Evolutionary conservation across 306 rosid species (phyloP).

Genomic region (Cicer chorassanicum): DNA sequence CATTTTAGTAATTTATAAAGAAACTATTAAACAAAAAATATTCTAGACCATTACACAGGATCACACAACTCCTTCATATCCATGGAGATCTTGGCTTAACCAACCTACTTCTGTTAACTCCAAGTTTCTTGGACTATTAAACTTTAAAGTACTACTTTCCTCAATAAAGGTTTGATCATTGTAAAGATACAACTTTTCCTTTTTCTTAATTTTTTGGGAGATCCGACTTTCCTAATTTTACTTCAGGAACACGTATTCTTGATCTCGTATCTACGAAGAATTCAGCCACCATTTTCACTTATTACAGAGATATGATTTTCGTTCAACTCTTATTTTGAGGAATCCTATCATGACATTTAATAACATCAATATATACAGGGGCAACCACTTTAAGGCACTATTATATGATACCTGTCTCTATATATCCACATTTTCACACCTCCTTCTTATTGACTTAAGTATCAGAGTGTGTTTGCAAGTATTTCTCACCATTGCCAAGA

Average conservation of each 20-base stretch:
- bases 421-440: neutral
- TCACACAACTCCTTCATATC: neutral
- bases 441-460: neutral
- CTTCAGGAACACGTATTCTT: neutral
- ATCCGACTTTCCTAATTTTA: neutral
- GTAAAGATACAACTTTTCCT: conserved; percentile 4
- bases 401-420: neutral
- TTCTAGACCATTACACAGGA: neutral
- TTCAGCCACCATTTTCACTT: conserved; percentile 1
- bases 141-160: neutral
- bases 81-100: neutral
- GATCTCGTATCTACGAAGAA: neutral
- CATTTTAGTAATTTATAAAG: neutral
- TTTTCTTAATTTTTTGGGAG: neutral
- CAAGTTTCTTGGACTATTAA: neutral
- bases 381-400: neutral
- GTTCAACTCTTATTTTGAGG: neutral
- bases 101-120: neutral
- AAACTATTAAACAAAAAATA: neutral
- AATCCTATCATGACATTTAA: neutral
- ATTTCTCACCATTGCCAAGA: neutral
- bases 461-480: neutral
- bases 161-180: neutral
- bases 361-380: neutral
- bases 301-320: neutral